A percentile compares a stretch with the other conserved stretches of the same genome.
Evolutionary conservation across 2,329 filamentous ascomycete species (phyloP).

Genomic region (Apiospora aurea): DNA sequence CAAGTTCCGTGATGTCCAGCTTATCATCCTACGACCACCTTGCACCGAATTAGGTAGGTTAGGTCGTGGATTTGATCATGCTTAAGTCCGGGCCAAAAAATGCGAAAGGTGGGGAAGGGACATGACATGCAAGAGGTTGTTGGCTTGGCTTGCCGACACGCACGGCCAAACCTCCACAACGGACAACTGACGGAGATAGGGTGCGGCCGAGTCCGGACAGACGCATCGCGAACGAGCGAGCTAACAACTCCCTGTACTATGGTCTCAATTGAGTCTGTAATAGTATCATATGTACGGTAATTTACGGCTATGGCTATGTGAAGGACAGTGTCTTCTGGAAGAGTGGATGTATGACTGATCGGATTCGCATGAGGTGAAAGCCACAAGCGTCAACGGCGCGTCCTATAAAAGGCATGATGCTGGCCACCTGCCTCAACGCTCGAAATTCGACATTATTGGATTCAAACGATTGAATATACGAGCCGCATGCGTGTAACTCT

Average conservation of each 20-base stretch:
- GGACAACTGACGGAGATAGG: constrained; percentile 7
- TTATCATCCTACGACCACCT: not conserved
- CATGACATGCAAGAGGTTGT: not conserved
- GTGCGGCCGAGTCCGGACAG: not conserved
- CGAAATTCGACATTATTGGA: not conserved
- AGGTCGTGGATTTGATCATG: not conserved
- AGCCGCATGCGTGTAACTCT: not conserved
- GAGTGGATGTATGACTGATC: too few relatives aligned
- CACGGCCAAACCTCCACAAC: not conserved
- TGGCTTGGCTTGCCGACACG: not conserved
- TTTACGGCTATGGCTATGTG: too few relatives aligned
- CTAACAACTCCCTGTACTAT: not conserved
- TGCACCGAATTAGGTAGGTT: not conserved
- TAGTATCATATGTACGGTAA: not conserved
- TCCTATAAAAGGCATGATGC: not conserved
- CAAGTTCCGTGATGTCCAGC: too few relatives aligned
- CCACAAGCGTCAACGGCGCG: too few relatives aligned
- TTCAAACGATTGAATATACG: not conserved
- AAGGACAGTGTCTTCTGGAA: too few relatives aligned
- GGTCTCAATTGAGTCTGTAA: not conserved
- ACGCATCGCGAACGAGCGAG: not conserved
- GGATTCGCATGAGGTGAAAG: not conserved
- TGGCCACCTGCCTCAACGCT: not conserved
- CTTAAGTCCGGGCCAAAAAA: constrained; percentile 3
- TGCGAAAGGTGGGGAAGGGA: not conserved